phyloP scores from a whole-genome alignment of 1,284 basidiomycete species.

The Anthracocystis panici-leucophaei region DNA sequence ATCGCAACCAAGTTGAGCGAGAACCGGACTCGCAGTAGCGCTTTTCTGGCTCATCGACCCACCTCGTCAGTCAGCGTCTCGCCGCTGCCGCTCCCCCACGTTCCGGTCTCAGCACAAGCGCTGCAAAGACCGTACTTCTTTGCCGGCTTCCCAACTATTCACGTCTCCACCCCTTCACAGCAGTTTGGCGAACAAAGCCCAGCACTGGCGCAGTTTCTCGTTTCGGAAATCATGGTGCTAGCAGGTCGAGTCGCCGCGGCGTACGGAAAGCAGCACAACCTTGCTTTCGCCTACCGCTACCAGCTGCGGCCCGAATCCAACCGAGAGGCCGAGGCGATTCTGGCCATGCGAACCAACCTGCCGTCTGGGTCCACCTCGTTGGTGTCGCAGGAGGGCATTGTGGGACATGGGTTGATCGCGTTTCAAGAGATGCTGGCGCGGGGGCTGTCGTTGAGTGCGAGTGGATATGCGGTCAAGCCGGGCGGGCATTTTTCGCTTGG shows the following conservation, averaged over 20 bases:
- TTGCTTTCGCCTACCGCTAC: conserved; percentile 79
- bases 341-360: conserved; percentile 61
- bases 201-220: conserved; percentile 70
- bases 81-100: conserved; percentile 31
- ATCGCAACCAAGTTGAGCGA: conserved; percentile 63
- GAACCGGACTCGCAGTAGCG: conserved; percentile 17
- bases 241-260: conserved; percentile 82
- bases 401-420: conserved; percentile 37
- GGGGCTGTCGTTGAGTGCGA: conserved; percentile 20
- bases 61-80: conserved; percentile 13
- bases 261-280: conserved; percentile 76
- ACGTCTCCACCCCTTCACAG: neutral
- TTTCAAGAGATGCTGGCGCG: conserved; percentile 29
- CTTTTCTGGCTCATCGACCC: conserved; percentile 7
- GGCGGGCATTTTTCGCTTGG: conserved; percentile 80
- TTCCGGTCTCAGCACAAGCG: conserved; percentile 1
- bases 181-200: neutral
- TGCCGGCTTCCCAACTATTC: conserved; percentile 50
- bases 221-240: conserved; percentile 86
- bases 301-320: conserved; percentile 70
- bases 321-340: conserved; percentile 58
- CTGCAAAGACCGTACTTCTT: conserved; percentile 46
- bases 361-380: conserved; percentile 35
- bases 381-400: neutral
- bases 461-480: conserved; percentile 68